phyloP scores from a whole-genome alignment of 305 asterid genomes.

The Nicotiana rustica region DNA sequence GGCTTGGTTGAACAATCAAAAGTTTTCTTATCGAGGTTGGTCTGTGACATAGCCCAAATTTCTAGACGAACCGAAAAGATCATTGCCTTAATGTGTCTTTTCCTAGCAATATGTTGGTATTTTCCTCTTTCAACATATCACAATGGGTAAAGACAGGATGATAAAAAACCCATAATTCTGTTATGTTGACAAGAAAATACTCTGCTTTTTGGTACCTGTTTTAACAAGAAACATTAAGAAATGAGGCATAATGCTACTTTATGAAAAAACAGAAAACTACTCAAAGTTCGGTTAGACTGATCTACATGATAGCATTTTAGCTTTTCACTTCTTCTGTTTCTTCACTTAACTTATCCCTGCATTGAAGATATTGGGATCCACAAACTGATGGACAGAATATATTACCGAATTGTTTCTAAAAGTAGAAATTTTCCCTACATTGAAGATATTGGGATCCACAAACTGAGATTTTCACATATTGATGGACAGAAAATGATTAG shows the following conservation, averaged over 20 bases:
- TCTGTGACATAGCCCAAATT: slow-evolving; percentile 36
- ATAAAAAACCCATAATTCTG: neutral
- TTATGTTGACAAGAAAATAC: neutral
- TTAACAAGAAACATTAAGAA: slow-evolving; percentile 12
- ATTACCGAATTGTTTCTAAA: no score
- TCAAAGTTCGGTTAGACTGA: slow-evolving; percentile 14
- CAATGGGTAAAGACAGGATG: neutral
- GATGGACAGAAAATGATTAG: slow-evolving; percentile 20
- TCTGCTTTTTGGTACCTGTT: neutral
- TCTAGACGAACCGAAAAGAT: neutral
- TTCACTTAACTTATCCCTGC: neutral
- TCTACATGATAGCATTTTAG: slow-evolving; percentile 5
- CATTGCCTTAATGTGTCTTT: neutral
- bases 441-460: slow-evolving; percentile 22
- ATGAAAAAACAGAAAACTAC: neutral
- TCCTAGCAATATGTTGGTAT: slow-evolving; percentile 5
- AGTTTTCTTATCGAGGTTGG: slow-evolving; percentile 86
- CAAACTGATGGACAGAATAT: neutral
- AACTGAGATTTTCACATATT: neutral
- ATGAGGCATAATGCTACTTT: neutral
- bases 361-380: neutral
- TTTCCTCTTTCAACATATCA: slow-evolving; percentile 14
- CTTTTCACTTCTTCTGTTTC: neutral
- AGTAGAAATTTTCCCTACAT: neutral
- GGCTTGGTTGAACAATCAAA: slow-evolving; percentile 89